Base-by-base conservation (phyloP, 768 basidiomycete genomes). In the Phylloporus sp. region DNA sequence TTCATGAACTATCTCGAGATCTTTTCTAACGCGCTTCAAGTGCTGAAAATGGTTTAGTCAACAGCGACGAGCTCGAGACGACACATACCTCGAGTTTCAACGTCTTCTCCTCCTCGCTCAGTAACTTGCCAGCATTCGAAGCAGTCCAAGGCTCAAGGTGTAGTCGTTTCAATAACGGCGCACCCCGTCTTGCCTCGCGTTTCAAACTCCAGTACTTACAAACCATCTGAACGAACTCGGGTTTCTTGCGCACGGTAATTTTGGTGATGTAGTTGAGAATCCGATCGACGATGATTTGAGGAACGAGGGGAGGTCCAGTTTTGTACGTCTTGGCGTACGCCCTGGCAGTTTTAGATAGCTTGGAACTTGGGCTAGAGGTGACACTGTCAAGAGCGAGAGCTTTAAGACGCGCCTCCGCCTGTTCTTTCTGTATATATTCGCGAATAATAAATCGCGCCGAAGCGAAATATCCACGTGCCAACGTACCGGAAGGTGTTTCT, bases 91-190 rank as follows among this genome's bases (percentile, higher is more conserved):
- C 82, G 18, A 96, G 76, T 58, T 90, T 92, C 72, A 81, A 75
- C 9, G 72, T 65, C 66, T 87, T 90, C 51, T 96, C 90, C 50
- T 86, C 84, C 17, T 93, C 89, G 5, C 82, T 89, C 58, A 90
- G 76, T 24, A 78, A 63, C 54, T 79, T 79, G 7, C 70, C 70
- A 6, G 75, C 74, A 15, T 81, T 76, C 33, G 77, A 81, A 3
- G 90, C 90, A 1, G 94, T 97, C 96, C 96, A 98, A 1, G 96
- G 95, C 70, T 99, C 95, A 22, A 98, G 71, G 69, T 99, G 93
- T 47, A 99, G 63, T 43, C 96, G 64, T 67, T 98, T 98, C 54
- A 99, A 66, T 50, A 98, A 66, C 10, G 96, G 95, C 9, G 96
- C 96, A 5, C 96, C 96, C 32, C 95, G 69, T 51, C 96, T 77